These are phyloP conservation scores for Paramecium bursaria DNA, from an alignment of 73 alveolate genomes.

Conservation along the genomic window DNA sequence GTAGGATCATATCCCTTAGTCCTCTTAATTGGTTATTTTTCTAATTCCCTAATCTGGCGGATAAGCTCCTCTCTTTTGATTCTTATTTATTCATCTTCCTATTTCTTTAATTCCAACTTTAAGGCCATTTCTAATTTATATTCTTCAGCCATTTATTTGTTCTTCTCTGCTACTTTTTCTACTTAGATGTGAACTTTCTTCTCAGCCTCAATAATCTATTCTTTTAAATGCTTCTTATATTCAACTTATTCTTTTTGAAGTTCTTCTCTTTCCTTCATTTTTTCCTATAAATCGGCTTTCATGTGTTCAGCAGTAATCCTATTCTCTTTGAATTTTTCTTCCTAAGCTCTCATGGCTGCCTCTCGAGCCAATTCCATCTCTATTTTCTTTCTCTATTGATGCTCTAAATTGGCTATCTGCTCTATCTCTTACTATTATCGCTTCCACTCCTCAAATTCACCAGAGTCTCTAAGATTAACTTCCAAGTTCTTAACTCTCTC, in stretches of 20 bases:
- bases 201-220: constrained; percentile 77
- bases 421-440: constrained; percentile 93
- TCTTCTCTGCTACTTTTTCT: constrained; percentile 82
- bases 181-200: constrained; percentile 80
- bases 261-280: constrained; percentile 85
- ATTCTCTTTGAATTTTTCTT: constrained; percentile 91
- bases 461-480: constrained; percentile 92
- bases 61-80: constrained; percentile 95
- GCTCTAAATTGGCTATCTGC: constrained; percentile 90
- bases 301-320: constrained; percentile 85
- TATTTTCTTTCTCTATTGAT: constrained; percentile 93
- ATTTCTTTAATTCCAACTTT: constrained; percentile 85
- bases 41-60: constrained; percentile 95
- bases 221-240: constrained; percentile 84
- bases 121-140: constrained; percentile 89
- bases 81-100: constrained; percentile 92
- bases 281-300: constrained; percentile 81
- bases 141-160: constrained; percentile 91
- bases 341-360: constrained; percentile 95
- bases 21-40: constrained; percentile 93
- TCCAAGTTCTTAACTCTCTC: constrained; percentile 91
- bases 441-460: constrained; percentile 96
- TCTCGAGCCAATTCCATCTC: constrained; percentile 98
- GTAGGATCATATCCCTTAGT: constrained; percentile 99
- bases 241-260: constrained; percentile 83